phyloP scores from a whole-genome alignment of 352 stramenopile genomes.

The Phytophthora agathidicida region DNA sequence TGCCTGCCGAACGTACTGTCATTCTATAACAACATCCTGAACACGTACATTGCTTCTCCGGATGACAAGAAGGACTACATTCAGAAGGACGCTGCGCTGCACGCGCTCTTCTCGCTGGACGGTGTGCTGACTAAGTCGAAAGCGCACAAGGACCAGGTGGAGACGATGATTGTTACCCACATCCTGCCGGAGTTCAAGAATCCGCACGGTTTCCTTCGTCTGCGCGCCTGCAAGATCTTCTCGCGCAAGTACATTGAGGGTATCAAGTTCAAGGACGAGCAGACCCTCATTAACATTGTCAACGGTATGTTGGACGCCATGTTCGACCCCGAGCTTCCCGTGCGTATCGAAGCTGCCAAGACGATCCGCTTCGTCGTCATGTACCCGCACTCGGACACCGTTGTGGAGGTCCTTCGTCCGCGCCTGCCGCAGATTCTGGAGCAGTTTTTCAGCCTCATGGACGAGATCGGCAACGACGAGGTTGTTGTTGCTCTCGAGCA shows the following conservation, averaged over 20 bases:
- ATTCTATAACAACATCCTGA: constrained; percentile 94
- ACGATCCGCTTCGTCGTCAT: constrained; percentile 90
- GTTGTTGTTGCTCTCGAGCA: constrained; percentile 94
- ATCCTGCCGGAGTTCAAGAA: constrained; percentile 97
- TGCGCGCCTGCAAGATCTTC: constrained; percentile 96
- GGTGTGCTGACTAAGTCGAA: constrained; percentile 94
- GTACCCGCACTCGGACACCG: constrained; percentile 85
- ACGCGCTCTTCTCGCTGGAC: constrained; percentile 93
- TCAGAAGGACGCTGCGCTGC: constrained; percentile 96
- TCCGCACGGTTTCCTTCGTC: constrained; percentile 94
- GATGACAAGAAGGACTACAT: constrained; percentile 92
- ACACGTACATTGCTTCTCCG: constrained; percentile 79
- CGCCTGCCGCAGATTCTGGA: constrained; percentile 95
- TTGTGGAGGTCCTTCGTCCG: constrained; percentile 89
- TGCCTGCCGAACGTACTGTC: constrained; percentile 92
- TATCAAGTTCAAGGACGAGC: constrained; percentile 91
- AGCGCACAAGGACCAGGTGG: constrained; percentile 93
- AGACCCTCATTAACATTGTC: constrained; percentile 84
- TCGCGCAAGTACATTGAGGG: constrained; percentile 94
- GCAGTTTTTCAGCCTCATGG: constrained; percentile 99
- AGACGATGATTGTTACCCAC: constrained; percentile 93
- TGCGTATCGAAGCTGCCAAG: constrained; percentile 96
- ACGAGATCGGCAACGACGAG: constrained; percentile 98
- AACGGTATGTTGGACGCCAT: constrained; percentile 89
- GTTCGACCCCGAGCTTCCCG: constrained; percentile 95